phyloP scores from a whole-genome alignment of 768 basidiomycete species.

The Psilocybe cyanescens region DNA sequence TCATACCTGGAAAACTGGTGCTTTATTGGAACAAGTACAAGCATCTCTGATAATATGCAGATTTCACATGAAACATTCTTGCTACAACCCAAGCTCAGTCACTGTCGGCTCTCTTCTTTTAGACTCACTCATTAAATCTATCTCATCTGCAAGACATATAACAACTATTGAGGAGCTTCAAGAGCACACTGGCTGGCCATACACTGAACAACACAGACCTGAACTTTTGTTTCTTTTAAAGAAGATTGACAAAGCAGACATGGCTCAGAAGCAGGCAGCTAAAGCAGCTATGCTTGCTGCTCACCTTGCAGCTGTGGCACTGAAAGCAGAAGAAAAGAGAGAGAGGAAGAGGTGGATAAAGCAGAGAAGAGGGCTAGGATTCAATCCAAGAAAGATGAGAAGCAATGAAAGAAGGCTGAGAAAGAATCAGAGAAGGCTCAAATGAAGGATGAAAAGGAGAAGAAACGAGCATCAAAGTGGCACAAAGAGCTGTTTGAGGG shows the following conservation, averaged over 20 bases:
- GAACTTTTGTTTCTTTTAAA: conserved; percentile 7
- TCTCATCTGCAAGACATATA: conserved; percentile 15
- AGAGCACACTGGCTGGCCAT: conserved; percentile 1
- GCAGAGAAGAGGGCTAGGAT: background rate
- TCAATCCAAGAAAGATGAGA: background rate
- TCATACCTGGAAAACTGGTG: background rate
- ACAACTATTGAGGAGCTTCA: background rate
- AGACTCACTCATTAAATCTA: conserved; percentile 26
- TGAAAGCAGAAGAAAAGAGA: too few species aligned
- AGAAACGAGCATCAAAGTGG: too few species aligned
- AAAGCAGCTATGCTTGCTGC: background rate
- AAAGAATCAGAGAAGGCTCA: conserved; percentile 3
- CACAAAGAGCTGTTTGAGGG: too few species aligned
- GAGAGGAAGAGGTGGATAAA: too few species aligned
- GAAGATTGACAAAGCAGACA: background rate
- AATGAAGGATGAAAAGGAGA: background rate
- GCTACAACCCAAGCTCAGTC: conserved; percentile 12
- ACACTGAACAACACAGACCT: conserved; percentile 3
- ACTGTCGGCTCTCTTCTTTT: conserved; percentile 24
- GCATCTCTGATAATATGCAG: conserved; percentile 20
- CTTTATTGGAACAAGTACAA: conserved; percentile 18
- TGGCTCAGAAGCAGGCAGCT: background rate
- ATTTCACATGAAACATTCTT: background rate
- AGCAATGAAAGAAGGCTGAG: conserved; percentile 1
- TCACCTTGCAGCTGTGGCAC: too few species aligned